phyloP scores from a whole-genome alignment of 768 basidiomycete genomes.

The Leccinum obscurum region DNA sequence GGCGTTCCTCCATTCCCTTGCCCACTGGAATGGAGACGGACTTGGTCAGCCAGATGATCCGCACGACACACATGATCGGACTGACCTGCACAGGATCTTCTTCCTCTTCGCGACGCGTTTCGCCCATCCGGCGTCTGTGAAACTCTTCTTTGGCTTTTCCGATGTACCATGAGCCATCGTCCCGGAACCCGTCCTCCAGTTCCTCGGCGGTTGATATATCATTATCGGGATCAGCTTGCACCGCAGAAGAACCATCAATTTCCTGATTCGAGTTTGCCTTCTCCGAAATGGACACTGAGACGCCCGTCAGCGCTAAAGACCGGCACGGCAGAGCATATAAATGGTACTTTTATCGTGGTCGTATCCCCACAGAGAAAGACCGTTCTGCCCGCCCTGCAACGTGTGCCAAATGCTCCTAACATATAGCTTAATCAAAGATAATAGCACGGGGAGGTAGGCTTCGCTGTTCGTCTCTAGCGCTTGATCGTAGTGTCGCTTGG shows the following conservation, averaged over 20 bases:
- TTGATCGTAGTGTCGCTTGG: slow-evolving; percentile 92
- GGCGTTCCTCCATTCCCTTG: slow-evolving; percentile 67
- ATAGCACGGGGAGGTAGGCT: slow-evolving; percentile 82
- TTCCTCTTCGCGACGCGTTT: slow-evolving; percentile 48
- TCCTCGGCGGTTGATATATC: slow-evolving; percentile 23
- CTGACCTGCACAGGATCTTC: slow-evolving; percentile 74
- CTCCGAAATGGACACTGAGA: slow-evolving; percentile 28
- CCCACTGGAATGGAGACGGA: slow-evolving; percentile 56
- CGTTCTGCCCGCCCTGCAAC: slow-evolving; percentile 66
- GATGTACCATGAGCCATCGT: slow-evolving; percentile 77
- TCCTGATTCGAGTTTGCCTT: slow-evolving; percentile 22
- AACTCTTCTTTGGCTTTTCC: slow-evolving; percentile 84
- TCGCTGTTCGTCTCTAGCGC: slow-evolving; percentile 86
- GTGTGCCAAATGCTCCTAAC: slow-evolving; percentile 83
- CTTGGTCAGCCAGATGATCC: slow-evolving; percentile 3
- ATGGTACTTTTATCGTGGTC: slow-evolving; percentile 46
- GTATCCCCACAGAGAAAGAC: slow-evolving; percentile 64
- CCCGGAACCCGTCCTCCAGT: slow-evolving; percentile 30
- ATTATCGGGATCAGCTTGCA: slow-evolving; percentile 1
- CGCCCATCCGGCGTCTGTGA: slow-evolving; percentile 50
- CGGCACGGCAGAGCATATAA: neutral
- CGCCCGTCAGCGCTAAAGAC: slow-evolving; percentile 10
- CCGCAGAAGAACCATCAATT: slow-evolving; percentile 22
- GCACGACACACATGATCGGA: slow-evolving; percentile 1
- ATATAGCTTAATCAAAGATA: slow-evolving; percentile 84